Percentiles rank a stretch among this genome's conserved stretches.
These are phyloP conservation scores for Lathyrus sativus DNA, from an alignment of 306 rosid species.

Conservation along the genomic window DNA sequence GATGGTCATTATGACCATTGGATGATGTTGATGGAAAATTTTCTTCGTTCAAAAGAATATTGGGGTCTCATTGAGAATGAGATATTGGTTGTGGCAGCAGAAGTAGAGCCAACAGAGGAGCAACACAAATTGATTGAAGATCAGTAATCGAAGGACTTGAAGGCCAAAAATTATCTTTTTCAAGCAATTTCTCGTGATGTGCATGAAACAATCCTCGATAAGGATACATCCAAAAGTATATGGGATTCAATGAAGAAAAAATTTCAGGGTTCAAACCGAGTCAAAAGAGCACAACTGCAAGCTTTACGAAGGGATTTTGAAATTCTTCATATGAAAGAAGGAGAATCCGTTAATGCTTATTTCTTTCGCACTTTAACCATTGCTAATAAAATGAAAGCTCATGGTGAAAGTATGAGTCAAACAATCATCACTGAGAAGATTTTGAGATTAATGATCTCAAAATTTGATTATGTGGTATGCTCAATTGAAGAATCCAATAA, in stretches of 20 bases:
- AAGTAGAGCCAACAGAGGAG: too few species aligned
- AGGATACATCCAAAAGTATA: background rate
- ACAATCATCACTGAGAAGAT: background rate
- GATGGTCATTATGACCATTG: too few species aligned
- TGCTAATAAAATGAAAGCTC: slow-evolving; percentile 2
- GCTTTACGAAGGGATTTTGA: background rate
- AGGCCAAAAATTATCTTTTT: too few species aligned
- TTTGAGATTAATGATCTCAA: too few species aligned
- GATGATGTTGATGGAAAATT: too few species aligned
- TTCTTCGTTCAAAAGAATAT: too few species aligned
- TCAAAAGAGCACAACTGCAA: background rate
- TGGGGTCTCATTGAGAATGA: too few species aligned
- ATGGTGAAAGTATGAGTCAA: background rate
- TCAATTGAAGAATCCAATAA: background rate
- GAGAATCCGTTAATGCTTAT: background rate
- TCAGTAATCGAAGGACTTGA: too few species aligned
- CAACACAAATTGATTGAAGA: too few species aligned
- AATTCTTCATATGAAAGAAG: slow-evolving; percentile 1
- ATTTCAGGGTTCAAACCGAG: background rate
- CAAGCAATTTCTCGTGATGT: too few species aligned
- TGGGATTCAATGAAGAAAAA: background rate
- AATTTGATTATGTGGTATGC: background rate
- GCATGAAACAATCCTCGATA: background rate
- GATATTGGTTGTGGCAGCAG: too few species aligned
- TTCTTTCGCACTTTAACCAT: slow-evolving; percentile 7